These are phyloP conservation scores for Podospora conica DNA, from an alignment of 495 filamentous ascomycete genomes.

Conservation along the genomic window DNA sequence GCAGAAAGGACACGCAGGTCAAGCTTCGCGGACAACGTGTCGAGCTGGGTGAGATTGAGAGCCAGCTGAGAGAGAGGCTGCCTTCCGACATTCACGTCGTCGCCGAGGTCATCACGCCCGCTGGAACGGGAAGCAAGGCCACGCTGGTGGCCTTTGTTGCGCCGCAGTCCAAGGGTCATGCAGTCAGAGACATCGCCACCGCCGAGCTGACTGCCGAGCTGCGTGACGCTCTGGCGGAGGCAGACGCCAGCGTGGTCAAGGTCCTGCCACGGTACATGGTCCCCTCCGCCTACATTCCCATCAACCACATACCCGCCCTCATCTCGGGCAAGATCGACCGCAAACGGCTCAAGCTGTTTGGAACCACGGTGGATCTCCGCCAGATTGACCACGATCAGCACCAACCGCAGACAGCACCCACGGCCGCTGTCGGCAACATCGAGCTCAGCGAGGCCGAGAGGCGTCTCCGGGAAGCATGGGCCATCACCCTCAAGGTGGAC, in stretches of 20 bases:
- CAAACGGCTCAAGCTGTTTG: constrained; percentile 34
- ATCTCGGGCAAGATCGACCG: constrained; percentile 47
- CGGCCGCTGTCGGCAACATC: background rate
- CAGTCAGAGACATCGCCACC: constrained; percentile 5
- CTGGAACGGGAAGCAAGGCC: constrained; percentile 24
- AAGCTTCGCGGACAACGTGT: constrained; percentile 35
- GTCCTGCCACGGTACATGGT: constrained; percentile 51
- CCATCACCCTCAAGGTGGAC: constrained; percentile 10
- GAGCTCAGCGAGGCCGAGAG: constrained; percentile 10
- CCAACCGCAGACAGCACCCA: background rate
- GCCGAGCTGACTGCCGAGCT: constrained; percentile 6
- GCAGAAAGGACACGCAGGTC: constrained; percentile 35
- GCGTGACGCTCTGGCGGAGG: background rate
- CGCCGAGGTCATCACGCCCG: constrained; percentile 39
- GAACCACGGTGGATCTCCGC: constrained; percentile 13
- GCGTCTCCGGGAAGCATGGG: constrained; percentile 14
- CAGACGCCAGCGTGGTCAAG: constrained; percentile 17
- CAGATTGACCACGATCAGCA: background rate
- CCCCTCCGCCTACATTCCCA: constrained; percentile 35
- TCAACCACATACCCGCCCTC: constrained; percentile 31
- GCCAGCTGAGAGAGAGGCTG: constrained; percentile 16
- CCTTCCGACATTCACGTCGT: constrained; percentile 13
- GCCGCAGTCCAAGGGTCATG: background rate
- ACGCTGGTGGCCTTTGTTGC: constrained; percentile 28
- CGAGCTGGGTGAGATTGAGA: constrained; percentile 36